Conservation (phyloP, 805 yeast genomes). For the Candida ascalaphidarum region DNA sequence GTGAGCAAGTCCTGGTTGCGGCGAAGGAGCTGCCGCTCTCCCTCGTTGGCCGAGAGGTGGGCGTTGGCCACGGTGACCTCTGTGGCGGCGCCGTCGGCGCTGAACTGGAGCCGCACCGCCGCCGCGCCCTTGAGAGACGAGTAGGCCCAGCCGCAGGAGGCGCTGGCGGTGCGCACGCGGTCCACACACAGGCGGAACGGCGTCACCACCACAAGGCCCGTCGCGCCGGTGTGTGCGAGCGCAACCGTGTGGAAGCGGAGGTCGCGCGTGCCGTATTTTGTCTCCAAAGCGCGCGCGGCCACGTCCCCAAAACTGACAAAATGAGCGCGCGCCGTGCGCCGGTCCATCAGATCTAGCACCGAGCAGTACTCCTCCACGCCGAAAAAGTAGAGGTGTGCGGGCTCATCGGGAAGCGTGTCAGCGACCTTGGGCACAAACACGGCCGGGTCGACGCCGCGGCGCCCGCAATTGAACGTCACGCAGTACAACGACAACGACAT, state of each 20-base stretch:
- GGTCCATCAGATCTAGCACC: constrained; percentile 45
- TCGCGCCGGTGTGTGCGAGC: constrained; percentile 45
- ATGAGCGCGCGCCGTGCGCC: constrained; percentile 23
- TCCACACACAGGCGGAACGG: constrained; percentile 28
- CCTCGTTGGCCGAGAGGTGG: constrained; percentile 79
- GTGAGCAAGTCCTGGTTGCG: constrained; percentile 47
- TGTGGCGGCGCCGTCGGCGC: constrained; percentile 11
- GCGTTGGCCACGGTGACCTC: constrained; percentile 56
- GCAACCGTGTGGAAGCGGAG: constrained; percentile 34
- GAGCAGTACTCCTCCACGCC: constrained; percentile 62
- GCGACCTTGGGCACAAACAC: constrained; percentile 19
- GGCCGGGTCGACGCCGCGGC: constrained; percentile 27
- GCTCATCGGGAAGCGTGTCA: constrained; percentile 16
- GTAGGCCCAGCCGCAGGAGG: constrained; percentile 48
- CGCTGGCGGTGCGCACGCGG: constrained; percentile 17
- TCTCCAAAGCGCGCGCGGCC: constrained; percentile 23
- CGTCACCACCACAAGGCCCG: constrained; percentile 45
- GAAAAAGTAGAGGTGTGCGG: constrained; percentile 44
- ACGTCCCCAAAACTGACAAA: constrained; percentile 27
- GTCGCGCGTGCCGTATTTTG: constrained; percentile 19
- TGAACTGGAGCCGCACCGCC: constrained; percentile 43
- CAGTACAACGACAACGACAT: too few species aligned
- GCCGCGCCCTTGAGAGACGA: constrained; percentile 73
- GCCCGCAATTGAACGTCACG: constrained; percentile 56
- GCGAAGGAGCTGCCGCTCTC: constrained; percentile 31